A percentile compares a stretch with the other conserved stretches of the same genome.
Conservation (phyloP, 495 filamentous ascomycete genomes). For the Penicillium diatomitis region DNA sequence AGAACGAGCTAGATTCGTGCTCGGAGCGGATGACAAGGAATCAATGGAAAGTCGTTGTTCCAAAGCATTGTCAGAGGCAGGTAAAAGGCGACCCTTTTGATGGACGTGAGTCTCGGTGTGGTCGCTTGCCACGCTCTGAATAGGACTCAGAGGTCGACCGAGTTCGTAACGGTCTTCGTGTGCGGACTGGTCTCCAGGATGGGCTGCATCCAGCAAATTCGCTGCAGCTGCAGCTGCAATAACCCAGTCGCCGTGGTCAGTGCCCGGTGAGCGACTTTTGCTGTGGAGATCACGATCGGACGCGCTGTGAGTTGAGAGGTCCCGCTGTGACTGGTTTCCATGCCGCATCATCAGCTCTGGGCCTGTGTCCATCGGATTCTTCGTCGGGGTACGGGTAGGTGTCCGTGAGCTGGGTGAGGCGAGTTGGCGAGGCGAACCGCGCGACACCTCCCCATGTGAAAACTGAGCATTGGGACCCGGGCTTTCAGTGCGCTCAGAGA, state of each 20-base stretch:
- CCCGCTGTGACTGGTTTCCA: constrained; percentile 48
- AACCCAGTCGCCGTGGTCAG: constrained; percentile 37
- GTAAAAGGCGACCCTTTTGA: constrained; percentile 2
- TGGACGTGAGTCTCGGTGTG: constrained; percentile 29
- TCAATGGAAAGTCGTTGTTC: constrained; percentile 41
- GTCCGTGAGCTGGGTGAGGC: constrained; percentile 45
- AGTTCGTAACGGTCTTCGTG: constrained; percentile 44
- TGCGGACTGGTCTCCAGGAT: constrained; percentile 23
- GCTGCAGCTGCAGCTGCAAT: constrained; percentile 40
- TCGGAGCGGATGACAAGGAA: constrained; percentile 45
- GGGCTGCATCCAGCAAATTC: constrained; percentile 30
- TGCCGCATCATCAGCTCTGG: constrained; percentile 46
- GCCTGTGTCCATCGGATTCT: constrained; percentile 39
- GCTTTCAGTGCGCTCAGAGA: constrained; percentile 69
- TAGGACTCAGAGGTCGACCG: constrained; percentile 66
- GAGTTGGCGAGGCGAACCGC: constrained; percentile 42
- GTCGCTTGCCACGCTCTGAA: constrained; percentile 80
- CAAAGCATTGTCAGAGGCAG: constrained; percentile 19
- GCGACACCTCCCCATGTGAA: constrained; percentile 42
- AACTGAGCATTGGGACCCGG: constrained; percentile 30
- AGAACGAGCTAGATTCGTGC: constrained; percentile 43
- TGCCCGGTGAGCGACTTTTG: constrained; percentile 32
- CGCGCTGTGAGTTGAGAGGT: constrained; percentile 41
- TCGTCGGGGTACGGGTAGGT: constrained; percentile 42
- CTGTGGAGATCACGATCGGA: constrained; percentile 42